Conservation (phyloP, 2,329 filamentous ascomycete species). For the Arthroderma sp. region DNA sequence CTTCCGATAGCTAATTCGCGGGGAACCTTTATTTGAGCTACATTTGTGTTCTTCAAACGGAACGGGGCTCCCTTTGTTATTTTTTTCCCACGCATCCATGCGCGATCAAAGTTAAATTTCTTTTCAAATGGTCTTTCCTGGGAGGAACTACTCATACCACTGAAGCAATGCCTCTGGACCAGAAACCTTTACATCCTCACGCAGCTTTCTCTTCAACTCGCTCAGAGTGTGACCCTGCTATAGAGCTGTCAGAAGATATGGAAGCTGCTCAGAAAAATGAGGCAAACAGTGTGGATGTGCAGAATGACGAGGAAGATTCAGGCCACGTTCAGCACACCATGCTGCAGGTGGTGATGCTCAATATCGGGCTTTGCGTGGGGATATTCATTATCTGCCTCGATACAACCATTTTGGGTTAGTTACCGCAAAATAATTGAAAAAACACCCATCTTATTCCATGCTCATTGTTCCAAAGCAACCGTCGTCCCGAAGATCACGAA, state of each 20-base stretch:
- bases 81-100: too few relatives aligned
- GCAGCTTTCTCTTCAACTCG: background rate
- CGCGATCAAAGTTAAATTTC: too few relatives aligned
- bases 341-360: conserved; percentile 2
- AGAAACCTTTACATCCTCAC: background rate
- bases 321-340: background rate
- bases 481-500: conserved; percentile 23
- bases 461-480: conserved; percentile 14
- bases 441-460: too few relatives aligned
- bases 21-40: too few relatives aligned
- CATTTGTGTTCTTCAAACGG: too few relatives aligned
- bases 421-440: background rate
- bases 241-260: background rate
- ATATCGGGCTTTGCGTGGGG: conserved; percentile 1
- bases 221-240: background rate
- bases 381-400: conserved; percentile 4
- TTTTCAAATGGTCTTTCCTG: too few relatives aligned
- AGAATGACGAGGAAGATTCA: background rate
- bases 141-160: background rate
- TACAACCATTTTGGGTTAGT: conserved; percentile 3
- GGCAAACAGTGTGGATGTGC: background rate
- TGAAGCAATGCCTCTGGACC: background rate
- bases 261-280: background rate
- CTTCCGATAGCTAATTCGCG: too few relatives aligned
- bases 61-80: too few relatives aligned